Conservation (phyloP, 352 stramenopile genomes). For the Globisporangium paddicum region DNA sequence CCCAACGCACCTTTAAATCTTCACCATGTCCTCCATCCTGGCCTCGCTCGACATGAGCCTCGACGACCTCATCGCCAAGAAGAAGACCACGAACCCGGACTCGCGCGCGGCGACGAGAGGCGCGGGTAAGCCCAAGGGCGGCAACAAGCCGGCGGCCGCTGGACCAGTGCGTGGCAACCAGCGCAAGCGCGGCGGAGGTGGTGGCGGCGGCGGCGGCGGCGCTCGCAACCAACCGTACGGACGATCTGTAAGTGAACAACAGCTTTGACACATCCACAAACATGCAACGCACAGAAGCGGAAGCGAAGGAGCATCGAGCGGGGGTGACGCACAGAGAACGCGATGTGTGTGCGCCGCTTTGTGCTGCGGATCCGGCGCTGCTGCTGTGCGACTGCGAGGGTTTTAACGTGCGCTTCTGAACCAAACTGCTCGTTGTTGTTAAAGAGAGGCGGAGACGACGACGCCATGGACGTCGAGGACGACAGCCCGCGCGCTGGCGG, state of each 20-base stretch:
- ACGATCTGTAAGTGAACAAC: slow-evolving; percentile 54
- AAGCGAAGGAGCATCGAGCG: background rate
- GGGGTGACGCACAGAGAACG: slow-evolving; percentile 2
- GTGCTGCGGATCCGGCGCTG: background rate
- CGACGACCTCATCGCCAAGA: slow-evolving; percentile 75
- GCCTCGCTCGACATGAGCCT: slow-evolving; percentile 82
- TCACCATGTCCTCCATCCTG: slow-evolving; percentile 72
- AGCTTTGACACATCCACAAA: slow-evolving; percentile 1
- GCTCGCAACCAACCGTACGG: slow-evolving; percentile 64
- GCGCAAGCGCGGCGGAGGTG: slow-evolving; percentile 9
- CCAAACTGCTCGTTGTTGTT: slow-evolving; percentile 8
- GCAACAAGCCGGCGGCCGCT: slow-evolving; percentile 17
- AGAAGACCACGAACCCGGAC: slow-evolving; percentile 44
- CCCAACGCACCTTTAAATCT: background rate
- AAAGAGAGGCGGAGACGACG: slow-evolving; percentile 29
- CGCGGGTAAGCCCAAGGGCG: slow-evolving; percentile 7
- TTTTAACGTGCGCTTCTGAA: slow-evolving; percentile 11
- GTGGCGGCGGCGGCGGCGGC: slow-evolving; percentile 21
- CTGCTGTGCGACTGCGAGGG: background rate
- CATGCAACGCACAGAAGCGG: background rate
- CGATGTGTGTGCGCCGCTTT: slow-evolving; percentile 1
- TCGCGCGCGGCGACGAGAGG: slow-evolving; percentile 39
- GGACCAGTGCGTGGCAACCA: slow-evolving; percentile 47
- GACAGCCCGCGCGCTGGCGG: slow-evolving; percentile 17
- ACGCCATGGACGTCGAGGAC: slow-evolving; percentile 60